Evolutionary conservation across 148 eudicot genomes (phyloP).

Genomic region (Selenicereus undatus): DNA sequence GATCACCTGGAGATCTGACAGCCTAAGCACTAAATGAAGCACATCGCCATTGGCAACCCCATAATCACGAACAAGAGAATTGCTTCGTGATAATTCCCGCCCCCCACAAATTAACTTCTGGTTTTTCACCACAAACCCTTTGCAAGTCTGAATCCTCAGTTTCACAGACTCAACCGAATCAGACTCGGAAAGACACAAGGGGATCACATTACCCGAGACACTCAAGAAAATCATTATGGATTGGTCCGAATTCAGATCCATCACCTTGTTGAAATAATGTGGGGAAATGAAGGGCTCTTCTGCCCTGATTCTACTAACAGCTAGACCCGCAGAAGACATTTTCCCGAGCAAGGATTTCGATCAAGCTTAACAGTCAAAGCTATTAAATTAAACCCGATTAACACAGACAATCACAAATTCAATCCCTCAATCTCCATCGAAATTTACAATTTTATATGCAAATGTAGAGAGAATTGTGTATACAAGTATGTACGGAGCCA

Average conservation of each 20-base stretch:
- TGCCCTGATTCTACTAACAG: constrained; percentile 44
- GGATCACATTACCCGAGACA: constrained; percentile 54
- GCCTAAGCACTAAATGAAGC: constrained; percentile 69
- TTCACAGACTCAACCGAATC: constrained; percentile 81
- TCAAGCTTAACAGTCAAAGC: constrained; percentile 10
- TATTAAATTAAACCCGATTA: neutral
- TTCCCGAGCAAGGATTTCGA: constrained; percentile 5
- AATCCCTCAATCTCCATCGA: neutral
- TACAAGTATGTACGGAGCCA: neutral
- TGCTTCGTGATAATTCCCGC: constrained; percentile 65
- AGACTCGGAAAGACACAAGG: constrained; percentile 56
- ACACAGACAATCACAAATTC: neutral
- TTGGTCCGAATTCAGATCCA: constrained; percentile 37
- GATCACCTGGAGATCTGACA: constrained; percentile 67
- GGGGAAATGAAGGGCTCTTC: constrained; percentile 46
- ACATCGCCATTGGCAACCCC: constrained; percentile 76
- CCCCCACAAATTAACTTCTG: constrained; percentile 82
- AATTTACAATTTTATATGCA: neutral
- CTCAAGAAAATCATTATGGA: constrained; percentile 56
- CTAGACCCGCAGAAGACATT: constrained; percentile 78
- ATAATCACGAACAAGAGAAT: constrained; percentile 70
- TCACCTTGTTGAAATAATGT: constrained; percentile 22
- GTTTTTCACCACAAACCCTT: constrained; percentile 64
- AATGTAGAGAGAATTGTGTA: neutral
- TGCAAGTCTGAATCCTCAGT: constrained; percentile 55